phyloP scores from a whole-genome alignment of 306 rosid species.

The Trifolium repens region DNA sequence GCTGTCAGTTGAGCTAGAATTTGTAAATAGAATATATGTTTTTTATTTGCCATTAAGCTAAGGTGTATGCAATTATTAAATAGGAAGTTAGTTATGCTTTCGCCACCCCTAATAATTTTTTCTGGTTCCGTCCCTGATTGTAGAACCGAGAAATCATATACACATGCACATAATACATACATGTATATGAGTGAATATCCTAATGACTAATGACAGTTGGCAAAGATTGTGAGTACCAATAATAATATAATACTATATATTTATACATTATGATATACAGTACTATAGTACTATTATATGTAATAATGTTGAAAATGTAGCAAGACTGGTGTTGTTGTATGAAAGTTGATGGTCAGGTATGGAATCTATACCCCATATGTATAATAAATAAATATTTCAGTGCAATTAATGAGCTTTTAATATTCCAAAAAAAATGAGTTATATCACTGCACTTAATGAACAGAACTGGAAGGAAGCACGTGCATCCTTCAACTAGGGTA shows the following conservation, averaged over 20 bases:
- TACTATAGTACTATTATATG: not conserved
- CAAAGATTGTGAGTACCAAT: not conserved
- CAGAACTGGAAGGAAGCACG: conserved; percentile 62
- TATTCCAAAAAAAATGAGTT: conserved; percentile 10
- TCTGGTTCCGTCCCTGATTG: no score
- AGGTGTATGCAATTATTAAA: no score
- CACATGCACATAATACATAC: not conserved
- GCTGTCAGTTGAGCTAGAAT: no score
- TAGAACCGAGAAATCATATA: no score
- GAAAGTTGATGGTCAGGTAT: conserved; percentile 44
- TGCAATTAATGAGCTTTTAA: conserved; percentile 42
- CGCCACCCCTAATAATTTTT: no score
- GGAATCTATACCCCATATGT: conserved; percentile 48
- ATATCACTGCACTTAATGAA: conserved; percentile 42
- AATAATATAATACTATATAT: not conserved
- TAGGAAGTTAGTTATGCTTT: no score
- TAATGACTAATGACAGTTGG: conserved; percentile 24
- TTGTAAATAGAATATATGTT: no score
- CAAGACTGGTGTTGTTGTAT: conserved; percentile 16
- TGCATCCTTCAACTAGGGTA: conserved; percentile 53
- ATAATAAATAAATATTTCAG: conserved; percentile 24
- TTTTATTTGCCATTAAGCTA: no score
- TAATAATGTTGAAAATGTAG: conserved; percentile 3
- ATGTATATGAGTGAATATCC: not conserved
- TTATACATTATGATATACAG: no score